Evolutionary conservation across 805 yeast species (phyloP), one percentile per base, ranked within the genome.

Genomic region (Yamadazyma insecticola): DNA sequence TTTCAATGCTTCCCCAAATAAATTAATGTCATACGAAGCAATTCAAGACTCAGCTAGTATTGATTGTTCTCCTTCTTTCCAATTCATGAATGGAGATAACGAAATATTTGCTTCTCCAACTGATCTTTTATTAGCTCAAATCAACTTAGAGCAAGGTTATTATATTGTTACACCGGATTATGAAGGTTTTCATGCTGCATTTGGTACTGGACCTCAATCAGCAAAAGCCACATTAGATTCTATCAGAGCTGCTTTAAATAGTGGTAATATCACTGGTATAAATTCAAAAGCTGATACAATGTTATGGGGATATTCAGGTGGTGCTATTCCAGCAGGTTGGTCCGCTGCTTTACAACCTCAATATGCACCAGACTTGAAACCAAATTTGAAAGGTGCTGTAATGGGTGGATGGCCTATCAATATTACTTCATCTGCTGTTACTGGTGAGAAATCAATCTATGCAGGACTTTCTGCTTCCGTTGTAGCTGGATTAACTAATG

Each of bases 231-330:
- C 48, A 0, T 50, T 63, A 30, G 57, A 63, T 33, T 43, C 59
- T 2, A 33, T 63, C 13, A 35, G 60, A 26, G 68, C 55, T 3
- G 40, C 48, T 2, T 41, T 60, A 21, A 24, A 33, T 2, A 32
- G 43, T 20, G 28, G 17, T 3, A 36, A 41, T 19, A 20, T 35
- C 7, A 51, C 57, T 6, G 54, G 55, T 2, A 19, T 52, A 7
- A 23, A 36, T 2, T 11, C 35, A 4, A 40, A 43, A 30, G 54
- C 55, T 9, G 37, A 43, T 14, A 41, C 48, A 2, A 41, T 40
- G 7, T 17, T 61, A 26, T 58, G 59, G 59, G 69, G 69, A 0
- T 63, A 55, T 31, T 56, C 63, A 4, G 69, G 69, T n/a, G 68
- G 67, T 7, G 46, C 63, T 1, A 36, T 60, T 18, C 62, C 68